Evolutionary conservation across 2,329 filamentous ascomycete species (phyloP).

Genomic region (Ophiostoma perfectum): DNA sequence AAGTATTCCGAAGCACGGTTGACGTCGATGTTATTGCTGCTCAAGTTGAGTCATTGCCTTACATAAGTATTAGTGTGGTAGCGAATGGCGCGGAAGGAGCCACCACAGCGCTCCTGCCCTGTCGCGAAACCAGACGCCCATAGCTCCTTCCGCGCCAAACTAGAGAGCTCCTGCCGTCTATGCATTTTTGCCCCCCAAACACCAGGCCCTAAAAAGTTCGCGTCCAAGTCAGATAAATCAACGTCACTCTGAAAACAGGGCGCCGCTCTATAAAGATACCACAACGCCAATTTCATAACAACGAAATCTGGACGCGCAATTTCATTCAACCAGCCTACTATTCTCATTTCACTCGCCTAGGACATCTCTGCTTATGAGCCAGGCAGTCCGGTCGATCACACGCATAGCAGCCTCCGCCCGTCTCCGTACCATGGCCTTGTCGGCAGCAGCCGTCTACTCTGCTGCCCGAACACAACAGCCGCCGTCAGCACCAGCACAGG

Average conservation of each 20-base stretch:
- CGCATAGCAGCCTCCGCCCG: neutral
- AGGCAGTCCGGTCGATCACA: neutral
- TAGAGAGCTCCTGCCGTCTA: neutral
- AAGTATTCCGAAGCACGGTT: too few relatives aligned
- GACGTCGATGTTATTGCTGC: too few relatives aligned
- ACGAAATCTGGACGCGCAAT: neutral
- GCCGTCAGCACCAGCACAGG: neutral
- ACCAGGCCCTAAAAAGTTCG: constrained; percentile 4
- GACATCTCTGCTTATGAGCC: neutral
- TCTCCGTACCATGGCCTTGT: constrained; percentile 20
- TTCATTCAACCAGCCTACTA: neutral
- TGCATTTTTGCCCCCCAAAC: constrained; percentile 6
- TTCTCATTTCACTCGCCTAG: neutral
- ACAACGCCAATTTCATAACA: neutral
- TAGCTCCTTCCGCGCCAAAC: neutral
- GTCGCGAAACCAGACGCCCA: neutral
- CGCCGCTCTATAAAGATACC: neutral
- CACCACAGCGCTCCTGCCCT: neutral
- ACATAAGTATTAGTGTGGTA: neutral
- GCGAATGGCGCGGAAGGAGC: neutral
- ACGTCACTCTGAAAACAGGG: neutral
- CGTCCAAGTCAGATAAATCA: neutral
- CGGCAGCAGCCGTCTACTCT: constrained; percentile 22
- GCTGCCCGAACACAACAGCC: constrained; percentile 15
- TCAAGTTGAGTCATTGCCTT: neutral